Evolutionary conservation across 2,329 filamentous ascomycete species (phyloP).

Genomic region (Fusarium chlamydosporum): DNA sequence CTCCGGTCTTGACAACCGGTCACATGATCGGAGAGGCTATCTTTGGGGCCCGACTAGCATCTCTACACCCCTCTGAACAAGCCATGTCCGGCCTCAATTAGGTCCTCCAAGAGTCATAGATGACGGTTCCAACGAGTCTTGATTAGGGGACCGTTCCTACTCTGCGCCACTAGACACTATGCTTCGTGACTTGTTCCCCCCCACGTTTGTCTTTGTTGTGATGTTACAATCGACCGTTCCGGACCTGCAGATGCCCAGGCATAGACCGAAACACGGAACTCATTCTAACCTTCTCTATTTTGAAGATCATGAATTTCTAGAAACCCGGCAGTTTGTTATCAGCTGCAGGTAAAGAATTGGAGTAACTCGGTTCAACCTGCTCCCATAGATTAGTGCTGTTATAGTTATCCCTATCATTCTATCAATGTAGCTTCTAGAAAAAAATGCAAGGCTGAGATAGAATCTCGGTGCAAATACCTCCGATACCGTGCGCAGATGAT

Average conservation of each 20-base stretch:
- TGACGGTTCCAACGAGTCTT: conserved; percentile 25
- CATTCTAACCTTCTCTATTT: not conserved
- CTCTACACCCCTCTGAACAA: conserved; percentile 31
- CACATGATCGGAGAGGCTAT: conserved; percentile 42
- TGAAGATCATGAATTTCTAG: conserved; percentile 26
- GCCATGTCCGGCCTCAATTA: conserved; percentile 41
- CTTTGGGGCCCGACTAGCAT: conserved; percentile 38
- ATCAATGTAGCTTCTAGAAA: conserved; percentile 1
- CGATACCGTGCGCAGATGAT: conserved; percentile 12
- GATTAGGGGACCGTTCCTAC: conserved; percentile 19
- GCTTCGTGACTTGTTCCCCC: conserved; percentile 24
- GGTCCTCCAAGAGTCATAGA: conserved; percentile 37
- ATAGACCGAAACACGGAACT: conserved; percentile 4
- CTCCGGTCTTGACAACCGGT: conserved; percentile 32
- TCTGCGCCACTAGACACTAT: conserved; percentile 14
- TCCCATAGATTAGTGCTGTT: not conserved
- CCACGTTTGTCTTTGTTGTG: conserved; percentile 30
- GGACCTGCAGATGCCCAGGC: conserved; percentile 34
- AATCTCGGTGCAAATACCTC: conserved; percentile 14
- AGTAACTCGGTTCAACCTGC: conserved; percentile 26
- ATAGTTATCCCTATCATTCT: not conserved
- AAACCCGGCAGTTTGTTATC: conserved; percentile 19
- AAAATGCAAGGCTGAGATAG: conserved; percentile 1
- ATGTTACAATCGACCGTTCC: conserved; percentile 35
- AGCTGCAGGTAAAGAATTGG: not conserved